These are phyloP conservation scores for Mentha longifolia DNA, from an alignment of 257 asterid genomes.

Conservation along the genomic window DNA sequence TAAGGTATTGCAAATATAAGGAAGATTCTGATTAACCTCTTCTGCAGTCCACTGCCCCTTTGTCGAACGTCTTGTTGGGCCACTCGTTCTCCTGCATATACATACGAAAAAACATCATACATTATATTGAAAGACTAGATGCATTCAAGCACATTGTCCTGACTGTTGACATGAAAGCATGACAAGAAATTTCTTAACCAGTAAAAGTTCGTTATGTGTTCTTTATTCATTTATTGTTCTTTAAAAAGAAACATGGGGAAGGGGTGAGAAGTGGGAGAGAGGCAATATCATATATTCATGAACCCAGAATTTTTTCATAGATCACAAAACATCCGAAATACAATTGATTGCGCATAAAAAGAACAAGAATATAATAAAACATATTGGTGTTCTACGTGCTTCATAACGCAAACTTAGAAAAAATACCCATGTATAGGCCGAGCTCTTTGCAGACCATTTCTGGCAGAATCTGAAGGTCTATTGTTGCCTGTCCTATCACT, in stretches of 20 bases:
- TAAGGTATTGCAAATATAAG: constrained; percentile 1
- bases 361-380: constrained; percentile 13
- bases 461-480: constrained; percentile 54
- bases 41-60: constrained; percentile 98
- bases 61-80: constrained; percentile 98
- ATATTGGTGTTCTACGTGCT: constrained; percentile 11
- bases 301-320: constrained; percentile 19
- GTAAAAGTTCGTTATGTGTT: constrained; percentile 11
- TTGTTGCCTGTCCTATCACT: constrained; percentile 61
- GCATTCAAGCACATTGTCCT: constrained; percentile 1
- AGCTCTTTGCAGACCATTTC: constrained; percentile 54
- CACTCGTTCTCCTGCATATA: constrained; percentile 79
- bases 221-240: neutral
- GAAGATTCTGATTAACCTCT: constrained; percentile 62
- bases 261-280: neutral
- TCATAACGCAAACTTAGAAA: constrained; percentile 17
- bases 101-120: constrained; percentile 27
- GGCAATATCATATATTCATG: neutral
- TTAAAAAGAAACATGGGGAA: neutral
- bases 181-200: neutral
- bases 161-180: neutral
- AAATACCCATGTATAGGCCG: constrained; percentile 82
- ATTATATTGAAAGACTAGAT: constrained; percentile 14
- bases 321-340: neutral
- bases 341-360: constrained; percentile 6